Base-by-base conservation (phyloP, 495 filamentous ascomycete species). In the Hypoxylon fuscum region DNA sequence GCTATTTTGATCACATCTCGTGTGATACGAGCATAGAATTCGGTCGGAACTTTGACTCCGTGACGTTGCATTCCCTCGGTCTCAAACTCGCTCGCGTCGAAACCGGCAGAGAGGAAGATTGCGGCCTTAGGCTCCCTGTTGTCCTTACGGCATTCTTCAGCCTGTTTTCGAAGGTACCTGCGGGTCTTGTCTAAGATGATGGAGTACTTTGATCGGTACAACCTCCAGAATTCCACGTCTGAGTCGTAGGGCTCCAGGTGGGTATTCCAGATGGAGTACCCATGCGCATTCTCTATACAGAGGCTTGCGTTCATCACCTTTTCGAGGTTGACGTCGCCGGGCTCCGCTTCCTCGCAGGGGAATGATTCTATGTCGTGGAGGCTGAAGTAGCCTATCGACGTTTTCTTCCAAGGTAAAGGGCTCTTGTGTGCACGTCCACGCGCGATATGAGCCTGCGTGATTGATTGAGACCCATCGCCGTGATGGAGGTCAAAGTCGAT, bases 321-420 rank as follows among this genome's bases (percentile, higher is more conserved):
- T 6, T 94, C 91, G 34, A 87, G 84, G 38, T 96, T 93, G 25
- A 93, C 96, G 62, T 77, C 80, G n/a, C n/a, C n/a, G n/a, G n/a
- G n/a, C n/a, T 27, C 25, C 25, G 3, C 25, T 8, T 27, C 25
- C 69, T 98, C 95, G 71, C 95, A 98, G 0, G 95, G 95, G 68
- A 91, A 98, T 6, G 92, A 96, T 75, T 98, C 97, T 75, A 98
- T 97, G 71, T 98, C 95, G 71, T 98, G 95, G 37, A 98, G 67
- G 67, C 92, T 96, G 72, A 95, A 97, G 68, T 98, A 98, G 1
- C 93, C 96, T 59, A 97, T 92, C 6, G 89, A 86, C 0, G 91
- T 87, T 78, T 88, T 91, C 76, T 94, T 92, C 74, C 87, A 87
- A 27, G 78, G n/a, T n/a, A n/a, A 74, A 0, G 88, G 76, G 84